phyloP scores from a whole-genome alignment of 2,329 filamentous ascomycete species.

The Xylariaceae sp. region DNA sequence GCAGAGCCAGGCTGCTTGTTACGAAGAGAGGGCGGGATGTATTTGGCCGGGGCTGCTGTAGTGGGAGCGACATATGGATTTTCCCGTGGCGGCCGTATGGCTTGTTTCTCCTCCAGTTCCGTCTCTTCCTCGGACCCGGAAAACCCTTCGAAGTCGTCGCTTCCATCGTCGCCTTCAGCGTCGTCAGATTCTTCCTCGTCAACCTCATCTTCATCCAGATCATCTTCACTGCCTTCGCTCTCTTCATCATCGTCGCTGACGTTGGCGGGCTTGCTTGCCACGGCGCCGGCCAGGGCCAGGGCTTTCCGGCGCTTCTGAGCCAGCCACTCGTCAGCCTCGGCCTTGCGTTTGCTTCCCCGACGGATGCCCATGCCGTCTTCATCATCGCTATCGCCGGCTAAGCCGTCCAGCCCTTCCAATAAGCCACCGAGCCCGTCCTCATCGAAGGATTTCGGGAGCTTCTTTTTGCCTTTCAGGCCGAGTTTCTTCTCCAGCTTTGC shows the following conservation, averaged over 20 bases:
- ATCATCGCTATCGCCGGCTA: slow-evolving; percentile 36
- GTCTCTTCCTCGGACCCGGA: slow-evolving; percentile 27
- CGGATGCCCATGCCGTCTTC: slow-evolving; percentile 34
- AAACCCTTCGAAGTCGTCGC: slow-evolving; percentile 37
- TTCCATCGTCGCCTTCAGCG: slow-evolving; percentile 26
- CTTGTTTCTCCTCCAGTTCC: slow-evolving; percentile 22
- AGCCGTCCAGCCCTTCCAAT: slow-evolving; percentile 62
- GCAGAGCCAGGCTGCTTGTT: slow-evolving; percentile 57
- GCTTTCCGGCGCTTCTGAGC: slow-evolving; percentile 51
- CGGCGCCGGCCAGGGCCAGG: slow-evolving; percentile 14
- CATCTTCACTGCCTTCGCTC: slow-evolving; percentile 22
- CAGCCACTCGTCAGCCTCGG: slow-evolving; percentile 56
- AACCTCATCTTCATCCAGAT: slow-evolving; percentile 24
- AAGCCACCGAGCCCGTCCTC: slow-evolving; percentile 81
- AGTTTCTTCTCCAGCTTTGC: slow-evolving; percentile 80
- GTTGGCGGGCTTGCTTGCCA: too few species aligned
- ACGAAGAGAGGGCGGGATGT: slow-evolving; percentile 81
- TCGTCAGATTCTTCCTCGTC: slow-evolving; percentile 25
- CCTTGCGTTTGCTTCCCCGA: slow-evolving; percentile 59
- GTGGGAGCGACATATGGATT: slow-evolving; percentile 83
- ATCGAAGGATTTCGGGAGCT: slow-evolving; percentile 63
- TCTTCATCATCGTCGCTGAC: background rate
- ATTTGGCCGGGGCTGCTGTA: slow-evolving; percentile 59
- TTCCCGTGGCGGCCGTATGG: slow-evolving; percentile 54
- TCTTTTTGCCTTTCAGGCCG: slow-evolving; percentile 72